Base-by-base conservation (phyloP, 2,329 filamentous ascomycete genomes). In the Metarhizium sp. region DNA sequence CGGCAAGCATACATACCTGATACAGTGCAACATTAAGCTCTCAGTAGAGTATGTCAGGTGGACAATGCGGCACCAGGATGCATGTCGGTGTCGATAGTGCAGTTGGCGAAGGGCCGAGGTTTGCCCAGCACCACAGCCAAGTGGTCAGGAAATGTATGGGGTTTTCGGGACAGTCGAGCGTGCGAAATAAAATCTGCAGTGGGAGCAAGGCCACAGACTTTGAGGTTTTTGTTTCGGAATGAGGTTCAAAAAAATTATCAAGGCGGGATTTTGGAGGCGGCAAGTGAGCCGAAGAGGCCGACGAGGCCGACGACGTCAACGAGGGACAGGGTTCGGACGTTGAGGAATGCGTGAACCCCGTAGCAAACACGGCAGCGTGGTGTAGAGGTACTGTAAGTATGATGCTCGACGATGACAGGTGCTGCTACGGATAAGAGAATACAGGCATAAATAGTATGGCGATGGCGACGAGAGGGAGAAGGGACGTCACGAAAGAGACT, bases 51-150 rank as follows among this genome's bases (percentile, higher is more conserved):
- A 14, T 40, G 50, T 51, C 52, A 56, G 47, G 20, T 18, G 8
- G 46, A 49, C 29, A 50, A 11, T 51, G 36, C 55, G 16, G 30
- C 48, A 56, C 55, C 38, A 50, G 55, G 25, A 53, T 42, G 40
- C 55, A 56, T 56, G 50, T 56, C 55, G 55, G 18, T 50, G 45
- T 56, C 51, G 32, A 47, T 45, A 34, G 45, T 40, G 32, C 18
- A 56, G 20, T 40, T 53, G 20, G 30, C 20, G n/a, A 45, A 34
- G 7, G 32, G 38, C 30, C 32, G 16, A 20, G 16, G 45, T 48
- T 14, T 14, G 45, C 4, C 45, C 13, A 30, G 2, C 45, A 30
- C 25, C 13, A 30, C 20, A 29, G 13, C 25, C 20, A 13, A 30
- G 14, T 48, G 45, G 13, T 6, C 7, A 3, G 20, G 25, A 34